Base-by-base conservation (phyloP, 805 yeast species). In the Candida anglica region DNA sequence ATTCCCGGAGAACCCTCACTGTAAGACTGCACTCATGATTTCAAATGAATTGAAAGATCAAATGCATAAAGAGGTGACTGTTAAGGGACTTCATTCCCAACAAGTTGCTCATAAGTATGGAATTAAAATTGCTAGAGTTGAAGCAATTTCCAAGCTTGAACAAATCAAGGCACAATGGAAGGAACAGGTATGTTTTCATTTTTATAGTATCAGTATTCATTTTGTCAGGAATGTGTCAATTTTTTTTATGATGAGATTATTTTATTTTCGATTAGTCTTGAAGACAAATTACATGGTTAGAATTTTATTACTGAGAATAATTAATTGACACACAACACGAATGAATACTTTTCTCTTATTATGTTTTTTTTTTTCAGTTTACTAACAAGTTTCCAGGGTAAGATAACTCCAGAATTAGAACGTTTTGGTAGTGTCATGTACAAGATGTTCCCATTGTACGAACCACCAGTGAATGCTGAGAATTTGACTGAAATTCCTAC, bases 401-500 rank as follows among this genome's bases (percentile, higher is more conserved):
- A 63, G 41, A 64, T 81, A 19, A 60, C 73, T 7, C 53, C 64
- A 16, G 93, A 84, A 40, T 54, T 88, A 53, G 55, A 60, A 35
- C 73, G 58, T 42, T 78, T 84, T 75, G 63, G 83, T 5, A 51
- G 60, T 5, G 67, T 78, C 13, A 70, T 93, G 79, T 77, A 79
- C 56, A 74, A 75, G 36, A 80, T 88, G 85, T 85, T 91, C 66
- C 96, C 96, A 30, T 58, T 86, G 28, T 82, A 73, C 52, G 50
- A 53, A 28, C 57, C 65, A 19, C 56, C 61, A 5, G 42, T 47
- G 11, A 50, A 51, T 17, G 69, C 79, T 7, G 95, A 89, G 52
- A 85, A 87, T 54, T 69, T 88, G 53, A 84, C 95, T n/a, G 96
- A 91, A 68, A 86, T 89, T 67, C 96, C 96, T 21, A 79, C 85